Evolutionary conservation across 257 asterid species (phyloP), one percentile per base, ranked within the genome.

Genomic region (Cinchona pubescens): DNA sequence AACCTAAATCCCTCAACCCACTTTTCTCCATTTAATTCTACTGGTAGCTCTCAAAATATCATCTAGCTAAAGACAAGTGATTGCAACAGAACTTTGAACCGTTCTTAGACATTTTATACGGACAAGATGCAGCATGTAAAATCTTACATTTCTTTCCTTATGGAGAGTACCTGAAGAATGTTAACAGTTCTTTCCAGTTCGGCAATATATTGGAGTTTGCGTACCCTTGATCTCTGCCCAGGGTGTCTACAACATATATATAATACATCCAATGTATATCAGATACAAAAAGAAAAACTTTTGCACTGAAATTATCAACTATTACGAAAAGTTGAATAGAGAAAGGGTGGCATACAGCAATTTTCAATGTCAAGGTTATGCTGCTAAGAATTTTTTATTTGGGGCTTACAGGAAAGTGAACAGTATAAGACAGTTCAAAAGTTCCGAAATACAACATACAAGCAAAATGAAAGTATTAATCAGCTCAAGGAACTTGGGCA

Each of bases 211-310:
- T 90, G 96, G 72, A 90, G 89, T 75, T 92, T 92, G 67, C 96
- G 90, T 75, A 90, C 91, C 77, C 96, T 87, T 29, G 96, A 84
- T 79, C 94, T 83, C 86, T 90, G 97, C 75, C 97, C 93, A 23
- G 97, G 93, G 75, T 92, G 96, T 68, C 97, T 92, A 91, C 79
- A n/a, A n/a, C n/a, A n/a, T n/a, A n/a, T n/a, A 75, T 58, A 67
- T 35, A 16, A 60, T 67, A 67, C 34, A 34, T 43, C 34, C 34
- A 46, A 40, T 40, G 60, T 45, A 73, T 34, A 51, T 29, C 2
- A 53, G 45, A 67, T 12, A 35, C 43, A 55, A 27, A 25, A 63
- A 4, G 12, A 34, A 5, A 4, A 19, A 8, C 10, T 23, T 25
- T 43, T 25, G n/a, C 40, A 11, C 12, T 2, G 0, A 63, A 62